Percentiles rank a stretch among this genome's conserved stretches.
phyloP scores from a whole-genome alignment of 495 filamentous ascomycete genomes.

The Diplogelasinospora grovesii region DNA sequence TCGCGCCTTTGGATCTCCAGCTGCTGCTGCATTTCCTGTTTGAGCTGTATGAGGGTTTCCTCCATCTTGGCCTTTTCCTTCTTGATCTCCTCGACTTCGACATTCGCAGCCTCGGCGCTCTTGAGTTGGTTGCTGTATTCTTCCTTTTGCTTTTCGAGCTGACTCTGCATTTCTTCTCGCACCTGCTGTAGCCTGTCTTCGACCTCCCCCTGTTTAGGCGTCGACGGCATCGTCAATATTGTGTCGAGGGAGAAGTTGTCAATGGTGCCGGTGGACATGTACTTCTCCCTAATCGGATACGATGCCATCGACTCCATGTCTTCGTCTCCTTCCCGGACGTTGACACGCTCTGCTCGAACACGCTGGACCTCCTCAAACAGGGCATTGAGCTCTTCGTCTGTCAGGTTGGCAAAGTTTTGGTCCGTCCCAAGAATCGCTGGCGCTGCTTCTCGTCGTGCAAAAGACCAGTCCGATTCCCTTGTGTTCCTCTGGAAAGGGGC shows the following conservation, averaged over 20 bases:
- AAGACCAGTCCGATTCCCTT: conserved; percentile 92
- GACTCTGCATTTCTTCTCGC: conserved; percentile 79
- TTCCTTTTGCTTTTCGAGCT: conserved; percentile 81
- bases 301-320: conserved; percentile 86
- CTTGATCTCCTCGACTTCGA: conserved; percentile 76
- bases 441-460: conserved; percentile 87
- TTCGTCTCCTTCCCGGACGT: conserved; percentile 70
- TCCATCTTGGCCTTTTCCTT: conserved; percentile 86
- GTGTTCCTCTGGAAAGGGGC: conserved; percentile 57
- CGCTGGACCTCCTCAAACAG: conserved; percentile 92
- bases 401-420: conserved; percentile 80
- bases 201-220: conserved; percentile 68
- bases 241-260: conserved; percentile 98
- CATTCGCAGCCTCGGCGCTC: conserved; percentile 66
- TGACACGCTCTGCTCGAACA: conserved; percentile 72
- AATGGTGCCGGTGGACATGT: conserved; percentile 89
- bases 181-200: conserved; percentile 68
- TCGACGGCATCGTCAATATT: conserved; percentile 85
- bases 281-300: conserved; percentile 87
- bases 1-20: conserved; percentile 66
- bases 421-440: conserved; percentile 85
- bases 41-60: conserved; percentile 66
- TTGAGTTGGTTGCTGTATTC: conserved; percentile 78
- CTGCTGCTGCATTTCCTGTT: conserved; percentile 80
- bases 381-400: conserved; percentile 91